Percentiles rank a stretch among this genome's conserved stretches.
phyloP scores from a whole-genome alignment of 2,329 filamentous ascomycete genomes.

The Talaromyces sp. region DNA sequence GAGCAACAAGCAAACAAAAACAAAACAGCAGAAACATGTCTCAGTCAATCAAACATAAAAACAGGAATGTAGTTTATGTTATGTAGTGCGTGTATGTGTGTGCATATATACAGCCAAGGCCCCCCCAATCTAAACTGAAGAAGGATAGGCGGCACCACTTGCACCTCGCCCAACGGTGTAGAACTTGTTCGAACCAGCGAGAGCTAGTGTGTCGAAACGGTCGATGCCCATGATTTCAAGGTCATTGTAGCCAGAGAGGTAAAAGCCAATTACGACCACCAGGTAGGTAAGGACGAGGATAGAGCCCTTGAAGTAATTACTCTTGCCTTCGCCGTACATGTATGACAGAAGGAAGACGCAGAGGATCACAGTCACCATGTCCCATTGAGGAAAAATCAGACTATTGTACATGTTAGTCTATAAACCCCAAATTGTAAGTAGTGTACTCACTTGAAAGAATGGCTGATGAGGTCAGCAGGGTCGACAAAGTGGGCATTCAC shows the following conservation, averaged over 20 bases:
- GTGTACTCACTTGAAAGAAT: conserved; percentile 47
- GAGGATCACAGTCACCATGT: conserved; percentile 93
- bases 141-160: conserved; percentile 7
- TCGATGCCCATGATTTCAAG: conserved; percentile 44
- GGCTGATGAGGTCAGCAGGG: conserved; percentile 45
- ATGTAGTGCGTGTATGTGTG: background rate
- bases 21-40: background rate
- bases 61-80: background rate
- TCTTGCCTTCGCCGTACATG: conserved; percentile 98
- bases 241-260: conserved; percentile 65
- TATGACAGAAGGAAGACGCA: conserved; percentile 96
- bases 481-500: conserved; percentile 57
- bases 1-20: background rate
- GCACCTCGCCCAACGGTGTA: conserved; percentile 8
- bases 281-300: conserved; percentile 90
- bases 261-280: conserved; percentile 88
- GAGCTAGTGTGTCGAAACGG: conserved; percentile 41
- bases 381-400: conserved; percentile 96
- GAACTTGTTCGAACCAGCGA: conserved; percentile 15
- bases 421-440: background rate
- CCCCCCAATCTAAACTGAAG: background rate
- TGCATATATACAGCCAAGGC: background rate
- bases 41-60: background rate
- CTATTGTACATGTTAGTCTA: conserved; percentile 32
- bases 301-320: conserved; percentile 99